Percentiles rank a stretch among this genome's conserved stretches.
These are phyloP conservation scores for Ceriops zippeliana DNA, from an alignment of 345 rosid genomes.

Conservation along the genomic window DNA sequence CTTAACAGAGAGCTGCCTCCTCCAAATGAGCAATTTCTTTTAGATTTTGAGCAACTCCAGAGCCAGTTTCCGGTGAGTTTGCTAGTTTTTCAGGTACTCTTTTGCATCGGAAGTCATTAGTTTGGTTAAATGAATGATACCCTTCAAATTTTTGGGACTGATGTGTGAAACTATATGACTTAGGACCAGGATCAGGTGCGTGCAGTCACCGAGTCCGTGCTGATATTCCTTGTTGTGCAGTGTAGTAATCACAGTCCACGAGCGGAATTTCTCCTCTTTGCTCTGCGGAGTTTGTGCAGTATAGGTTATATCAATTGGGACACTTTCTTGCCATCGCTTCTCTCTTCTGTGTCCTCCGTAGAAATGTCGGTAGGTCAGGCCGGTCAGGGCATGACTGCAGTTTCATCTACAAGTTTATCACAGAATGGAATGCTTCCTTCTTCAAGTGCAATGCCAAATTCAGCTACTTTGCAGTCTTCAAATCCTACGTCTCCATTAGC, in stretches of 20 bases:
- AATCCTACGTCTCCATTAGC: slow-evolving; percentile 61
- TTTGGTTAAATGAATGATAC: no score
- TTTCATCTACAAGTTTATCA: slow-evolving; percentile 51
- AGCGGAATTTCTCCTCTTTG: slow-evolving; percentile 91
- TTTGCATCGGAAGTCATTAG: background rate
- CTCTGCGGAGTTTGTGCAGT: slow-evolving; percentile 64
- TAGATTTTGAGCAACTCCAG: slow-evolving; percentile 82
- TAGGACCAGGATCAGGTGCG: slow-evolving; percentile 88
- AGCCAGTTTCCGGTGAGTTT: slow-evolving; percentile 62
- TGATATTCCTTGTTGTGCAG: slow-evolving; percentile 71
- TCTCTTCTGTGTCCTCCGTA: slow-evolving; percentile 73
- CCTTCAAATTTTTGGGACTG: no score
- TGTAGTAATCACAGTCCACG: slow-evolving; percentile 84
- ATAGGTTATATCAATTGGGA: slow-evolving; percentile 90
- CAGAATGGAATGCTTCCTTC: slow-evolving; percentile 58
- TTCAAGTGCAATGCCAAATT: slow-evolving; percentile 40
- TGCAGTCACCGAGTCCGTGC: slow-evolving; percentile 69
- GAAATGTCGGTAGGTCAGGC: slow-evolving; percentile 63
- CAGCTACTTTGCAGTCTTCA: slow-evolving; percentile 58
- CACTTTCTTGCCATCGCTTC: slow-evolving; percentile 71
- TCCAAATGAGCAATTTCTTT: slow-evolving; percentile 78
- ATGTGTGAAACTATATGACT: background rate
- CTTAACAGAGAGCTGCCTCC: slow-evolving; percentile 83
- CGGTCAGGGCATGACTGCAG: slow-evolving; percentile 51
- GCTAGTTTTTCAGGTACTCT: background rate